These are phyloP conservation scores for Chimonanthus praecox DNA, from an alignment of 164 flowering plant genomes.

Conservation along the genomic window DNA sequence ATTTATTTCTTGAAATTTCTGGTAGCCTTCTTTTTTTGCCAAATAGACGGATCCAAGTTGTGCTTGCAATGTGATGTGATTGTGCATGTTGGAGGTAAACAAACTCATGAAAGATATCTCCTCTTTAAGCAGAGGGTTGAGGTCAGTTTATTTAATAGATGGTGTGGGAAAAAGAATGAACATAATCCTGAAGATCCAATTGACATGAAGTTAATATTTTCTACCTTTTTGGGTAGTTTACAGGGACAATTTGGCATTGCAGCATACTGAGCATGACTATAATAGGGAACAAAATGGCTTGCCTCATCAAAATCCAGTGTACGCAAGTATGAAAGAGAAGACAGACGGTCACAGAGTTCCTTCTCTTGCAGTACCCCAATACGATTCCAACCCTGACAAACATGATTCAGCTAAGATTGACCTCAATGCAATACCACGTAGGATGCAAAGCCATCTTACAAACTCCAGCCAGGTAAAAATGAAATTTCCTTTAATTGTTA, in stretches of 20 bases:
- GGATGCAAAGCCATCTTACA: conserved; percentile 16
- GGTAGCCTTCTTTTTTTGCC: conserved; percentile 55
- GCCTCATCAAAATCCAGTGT: conserved; percentile 8
- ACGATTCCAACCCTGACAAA: conserved; percentile 25
- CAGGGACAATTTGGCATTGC: conserved; percentile 49
- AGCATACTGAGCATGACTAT: conserved; percentile 39
- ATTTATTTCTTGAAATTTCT: not conserved
- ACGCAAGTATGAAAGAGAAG: conserved; percentile 23
- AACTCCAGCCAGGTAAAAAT: not conserved
- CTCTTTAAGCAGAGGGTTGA: conserved; percentile 79
- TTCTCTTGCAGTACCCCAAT: conserved; percentile 25
- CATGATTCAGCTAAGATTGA: conserved; percentile 54
- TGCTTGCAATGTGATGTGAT: conserved; percentile 71
- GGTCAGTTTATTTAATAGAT: conserved; percentile 41
- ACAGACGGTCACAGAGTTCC: conserved; percentile 33
- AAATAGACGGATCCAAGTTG: conserved; percentile 46
- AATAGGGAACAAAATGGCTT: conserved; percentile 34
- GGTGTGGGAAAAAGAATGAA: not conserved
- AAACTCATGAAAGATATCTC: conserved; percentile 83
- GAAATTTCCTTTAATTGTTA: not conserved
- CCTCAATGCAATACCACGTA: conserved; percentile 57
- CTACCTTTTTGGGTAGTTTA: conserved; percentile 50
- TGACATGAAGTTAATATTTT: not conserved
- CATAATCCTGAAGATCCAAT: not conserved
- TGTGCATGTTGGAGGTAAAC: conserved; percentile 95